Evolutionary conservation across 2,329 filamentous ascomycete species (phyloP).

Genomic region (Fusarium sp.): DNA sequence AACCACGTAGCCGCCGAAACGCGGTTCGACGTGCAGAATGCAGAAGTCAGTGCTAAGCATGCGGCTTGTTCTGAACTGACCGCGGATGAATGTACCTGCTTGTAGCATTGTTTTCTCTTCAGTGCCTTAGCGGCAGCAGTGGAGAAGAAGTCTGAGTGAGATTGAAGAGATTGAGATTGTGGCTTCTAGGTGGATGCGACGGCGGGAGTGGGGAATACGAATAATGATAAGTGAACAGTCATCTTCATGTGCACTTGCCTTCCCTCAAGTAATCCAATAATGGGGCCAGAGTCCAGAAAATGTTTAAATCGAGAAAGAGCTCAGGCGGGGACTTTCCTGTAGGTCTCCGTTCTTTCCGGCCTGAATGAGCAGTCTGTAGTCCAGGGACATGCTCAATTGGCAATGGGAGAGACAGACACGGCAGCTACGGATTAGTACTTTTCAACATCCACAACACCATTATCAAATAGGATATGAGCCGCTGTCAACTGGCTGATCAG

Average conservation of each 20-base stretch:
- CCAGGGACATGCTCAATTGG: conserved; percentile 15
- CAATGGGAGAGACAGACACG: background rate
- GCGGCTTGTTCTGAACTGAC: conserved; percentile 19
- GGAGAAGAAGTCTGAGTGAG: conserved; percentile 24
- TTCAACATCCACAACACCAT: background rate
- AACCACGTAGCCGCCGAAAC: conserved; percentile 1
- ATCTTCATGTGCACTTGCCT: conserved; percentile 4
- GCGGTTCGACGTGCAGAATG: conserved; percentile 3
- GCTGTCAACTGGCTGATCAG: conserved; percentile 25
- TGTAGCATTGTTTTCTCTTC: background rate
- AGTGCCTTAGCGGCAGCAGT: conserved; percentile 4
- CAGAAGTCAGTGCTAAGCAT: conserved; percentile 12
- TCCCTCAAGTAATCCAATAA: background rate
- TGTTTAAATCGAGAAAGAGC: conserved; percentile 1
- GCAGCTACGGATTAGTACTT: conserved; percentile 13
- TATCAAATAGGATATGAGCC: conserved; percentile 20
- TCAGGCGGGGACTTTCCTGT: background rate
- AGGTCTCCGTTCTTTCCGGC: conserved; percentile 9
- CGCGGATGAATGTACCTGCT: conserved; percentile 8
- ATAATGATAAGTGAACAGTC: conserved; percentile 21
- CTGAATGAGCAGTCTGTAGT: background rate
- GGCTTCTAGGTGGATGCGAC: background rate
- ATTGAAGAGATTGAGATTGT: conserved; percentile 15
- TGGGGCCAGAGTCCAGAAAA: background rate
- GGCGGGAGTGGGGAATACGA: conserved; percentile 6